These are phyloP conservation scores for Phoma sp. DNA, from an alignment of 2,329 filamentous ascomycete genomes.

Conservation along the genomic window DNA sequence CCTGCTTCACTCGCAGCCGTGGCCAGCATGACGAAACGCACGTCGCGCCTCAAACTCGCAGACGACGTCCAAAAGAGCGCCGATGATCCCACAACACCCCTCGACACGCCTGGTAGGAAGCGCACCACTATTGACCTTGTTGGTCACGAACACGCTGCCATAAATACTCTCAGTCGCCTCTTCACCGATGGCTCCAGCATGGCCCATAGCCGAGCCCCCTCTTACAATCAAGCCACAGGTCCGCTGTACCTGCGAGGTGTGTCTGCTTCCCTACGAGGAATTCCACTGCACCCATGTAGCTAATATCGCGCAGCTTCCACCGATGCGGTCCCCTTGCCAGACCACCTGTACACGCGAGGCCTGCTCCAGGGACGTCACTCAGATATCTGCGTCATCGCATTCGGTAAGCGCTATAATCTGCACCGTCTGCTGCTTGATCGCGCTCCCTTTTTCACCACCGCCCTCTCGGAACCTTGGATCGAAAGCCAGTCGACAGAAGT, in stretches of 20 bases:
- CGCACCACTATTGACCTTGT: conserved; percentile 36
- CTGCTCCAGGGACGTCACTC: conserved; percentile 60
- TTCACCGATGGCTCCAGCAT: conserved; percentile 51
- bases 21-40: conserved; percentile 39
- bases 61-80: conserved; percentile 55
- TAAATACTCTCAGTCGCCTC: conserved; percentile 53
- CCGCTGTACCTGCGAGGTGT: conserved; percentile 44
- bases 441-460: conserved; percentile 62
- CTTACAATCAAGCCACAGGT: conserved; percentile 49
- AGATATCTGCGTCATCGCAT: conserved; percentile 61
- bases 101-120: conserved; percentile 37
- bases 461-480: conserved; percentile 62
- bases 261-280: neutral
- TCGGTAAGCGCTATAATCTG: conserved; percentile 59
- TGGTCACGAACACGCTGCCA: conserved; percentile 48
- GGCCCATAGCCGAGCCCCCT: conserved; percentile 50
- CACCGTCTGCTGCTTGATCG: conserved; percentile 63
- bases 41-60: conserved; percentile 34
- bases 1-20: conserved; percentile 16
- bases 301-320: conserved; percentile 36
- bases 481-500: conserved; percentile 61
- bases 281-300: neutral
- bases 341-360: conserved; percentile 61
- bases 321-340: conserved; percentile 53
- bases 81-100: conserved; percentile 55